Evolutionary conservation across 352 stramenopile genomes (phyloP), one percentile per base, ranked within the genome.

Genomic region (Phytophthora fragariaefolia): DNA sequence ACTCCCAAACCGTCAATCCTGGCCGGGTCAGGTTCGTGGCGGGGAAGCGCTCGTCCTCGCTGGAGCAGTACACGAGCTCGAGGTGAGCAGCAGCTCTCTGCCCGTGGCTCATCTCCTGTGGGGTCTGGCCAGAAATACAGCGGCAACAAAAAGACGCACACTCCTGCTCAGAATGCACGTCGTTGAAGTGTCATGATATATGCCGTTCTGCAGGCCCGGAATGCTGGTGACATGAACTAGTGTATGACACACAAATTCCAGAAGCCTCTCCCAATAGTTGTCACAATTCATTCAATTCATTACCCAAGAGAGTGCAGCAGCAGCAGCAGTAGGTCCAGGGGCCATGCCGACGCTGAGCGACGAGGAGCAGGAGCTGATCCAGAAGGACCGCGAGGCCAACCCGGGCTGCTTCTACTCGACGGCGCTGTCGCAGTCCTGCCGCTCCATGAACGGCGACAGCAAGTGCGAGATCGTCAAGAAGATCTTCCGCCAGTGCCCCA

Each of bases 401-500:
- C 85, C 85, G 8, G 82, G 79, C 38, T 95, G 87, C 63, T 92
- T 91, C 63, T 92, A 95, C 67, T 92, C 85, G 34, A 93, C 87
- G 55, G 76, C 84, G 22, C 52, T 95, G 40, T 93, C 85, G 22
- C 81, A 91, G 60, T 91, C 85, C 24, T 93, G 85, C 45, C 78
- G 82, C 6, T 90, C 81, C 13, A 87, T 92, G 22, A 93, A 95
- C 52, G 85, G 87, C 43, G 87, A 95, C 52, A 93, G 80, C 74
- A 93, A 92, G 71, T 95, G 87, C 60, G 85, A 95, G 58, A 89
- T 87, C 58, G 67, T 93, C 40, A 91, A 91, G 53, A 93, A 93
- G 66, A 95, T 95, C 65, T 95, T 92, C 57, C 83, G 87, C 20
- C 83, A 92, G 47, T 95, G 87, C 49, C 85, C 85, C 6, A 85